These are phyloP conservation scores for Carex cristatella DNA, from an alignment of 176 grass and related monocot species.

Conservation along the genomic window DNA sequence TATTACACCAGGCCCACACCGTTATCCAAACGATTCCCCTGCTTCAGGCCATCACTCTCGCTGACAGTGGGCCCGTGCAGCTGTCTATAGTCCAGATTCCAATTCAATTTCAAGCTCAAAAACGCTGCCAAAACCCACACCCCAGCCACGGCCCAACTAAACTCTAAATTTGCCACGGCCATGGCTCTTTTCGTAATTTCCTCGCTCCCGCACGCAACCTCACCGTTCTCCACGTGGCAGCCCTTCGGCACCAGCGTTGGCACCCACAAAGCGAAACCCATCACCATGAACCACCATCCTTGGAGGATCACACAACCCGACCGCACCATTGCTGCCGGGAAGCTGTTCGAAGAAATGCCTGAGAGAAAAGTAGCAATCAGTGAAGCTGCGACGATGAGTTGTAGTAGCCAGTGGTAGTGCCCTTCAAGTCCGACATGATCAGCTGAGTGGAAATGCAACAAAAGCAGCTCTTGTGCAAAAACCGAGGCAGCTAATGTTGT, in stretches of 20 bases:
- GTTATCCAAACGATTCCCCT: constrained; percentile 20
- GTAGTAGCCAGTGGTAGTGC: constrained; percentile 89
- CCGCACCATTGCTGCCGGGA: constrained; percentile 39
- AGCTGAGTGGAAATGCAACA: constrained; percentile 63
- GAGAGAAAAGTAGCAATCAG: constrained; percentile 21
- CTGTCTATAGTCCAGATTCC: constrained; percentile 45
- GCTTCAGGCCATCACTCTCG: constrained; percentile 36
- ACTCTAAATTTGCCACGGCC: constrained; percentile 66
- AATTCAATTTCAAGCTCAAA: constrained; percentile 45
- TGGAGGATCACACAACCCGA: constrained; percentile 60
- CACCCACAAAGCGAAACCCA: constrained; percentile 68
- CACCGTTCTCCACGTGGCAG: constrained; percentile 27
- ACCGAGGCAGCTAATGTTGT: constrained; percentile 55
- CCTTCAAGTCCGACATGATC: constrained; percentile 71
- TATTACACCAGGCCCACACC: neutral
- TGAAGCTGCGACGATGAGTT: constrained; percentile 40
- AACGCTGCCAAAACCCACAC: constrained; percentile 47
- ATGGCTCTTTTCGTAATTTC: constrained; percentile 43
- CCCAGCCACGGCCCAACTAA: constrained; percentile 61
- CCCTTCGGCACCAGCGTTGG: constrained; percentile 49
- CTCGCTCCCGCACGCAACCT: constrained; percentile 46
- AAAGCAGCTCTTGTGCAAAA: constrained; percentile 71
- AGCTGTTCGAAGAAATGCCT: constrained; percentile 39
- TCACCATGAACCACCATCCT: constrained; percentile 73
- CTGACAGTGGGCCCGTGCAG: constrained; percentile 25